Evolutionary conservation across 331 rosid species (phyloP).

Genomic region (Rhamnella rubrinervis): DNA sequence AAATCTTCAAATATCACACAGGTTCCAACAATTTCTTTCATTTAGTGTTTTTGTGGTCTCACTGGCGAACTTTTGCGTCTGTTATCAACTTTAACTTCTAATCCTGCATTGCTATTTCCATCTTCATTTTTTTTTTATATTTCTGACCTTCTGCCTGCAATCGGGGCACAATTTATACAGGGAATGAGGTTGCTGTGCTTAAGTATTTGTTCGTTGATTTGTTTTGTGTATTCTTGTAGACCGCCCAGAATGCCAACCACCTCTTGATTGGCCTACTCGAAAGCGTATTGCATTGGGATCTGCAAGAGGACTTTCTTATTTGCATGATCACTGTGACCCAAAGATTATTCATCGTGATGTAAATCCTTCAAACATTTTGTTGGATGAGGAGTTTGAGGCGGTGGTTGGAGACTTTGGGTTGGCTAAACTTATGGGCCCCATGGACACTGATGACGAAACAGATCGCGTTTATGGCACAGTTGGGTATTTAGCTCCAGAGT

Average conservation of each 20-base stretch:
- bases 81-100: not conserved
- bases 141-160: not conserved
- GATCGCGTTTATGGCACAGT: constrained; percentile 93
- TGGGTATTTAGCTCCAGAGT: constrained; percentile 97
- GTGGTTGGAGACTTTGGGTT: constrained; percentile 97
- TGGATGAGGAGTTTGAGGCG: constrained; percentile 98
- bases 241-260: constrained; percentile 83
- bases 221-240: constrained; percentile 47
- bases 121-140: not conserved
- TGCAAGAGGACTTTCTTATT: constrained; percentile 95
- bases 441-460: constrained; percentile 97
- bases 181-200: not conserved
- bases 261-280: constrained; percentile 97
- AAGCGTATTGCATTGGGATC: constrained; percentile 95
- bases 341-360: constrained; percentile 97
- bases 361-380: constrained; percentile 90
- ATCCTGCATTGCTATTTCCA: not conserved
- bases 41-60: not conserved
- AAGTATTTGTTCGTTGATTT: constrained; percentile 7
- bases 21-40: no score
- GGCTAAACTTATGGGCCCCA: constrained; percentile 97
- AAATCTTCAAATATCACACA: no score
- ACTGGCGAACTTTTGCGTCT: not conserved
- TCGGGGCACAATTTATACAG: not conserved
- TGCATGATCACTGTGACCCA: constrained; percentile 96